phyloP scores from a whole-genome alignment of 257 asterid genomes.

The Penstemon newberryi region DNA sequence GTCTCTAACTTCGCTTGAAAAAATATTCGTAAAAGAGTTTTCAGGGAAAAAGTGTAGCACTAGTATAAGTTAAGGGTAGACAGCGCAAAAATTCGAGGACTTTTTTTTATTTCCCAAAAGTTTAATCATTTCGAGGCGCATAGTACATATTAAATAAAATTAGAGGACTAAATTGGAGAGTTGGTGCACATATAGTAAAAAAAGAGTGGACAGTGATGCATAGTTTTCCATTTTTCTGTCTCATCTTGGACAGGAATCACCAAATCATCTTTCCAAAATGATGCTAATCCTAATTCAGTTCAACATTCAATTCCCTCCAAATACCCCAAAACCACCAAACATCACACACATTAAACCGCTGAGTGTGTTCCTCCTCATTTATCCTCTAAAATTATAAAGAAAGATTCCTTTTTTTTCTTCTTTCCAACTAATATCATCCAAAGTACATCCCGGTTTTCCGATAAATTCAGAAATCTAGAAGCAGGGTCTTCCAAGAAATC shows the following conservation, averaged over 20 bases:
- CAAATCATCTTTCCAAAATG: constrained; percentile 6
- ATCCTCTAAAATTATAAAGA: background rate
- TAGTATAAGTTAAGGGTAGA: no score
- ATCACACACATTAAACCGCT: background rate
- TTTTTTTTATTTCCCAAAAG: no score
- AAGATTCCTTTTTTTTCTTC: background rate
- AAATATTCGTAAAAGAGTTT: no score
- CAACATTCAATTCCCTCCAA: constrained; percentile 15
- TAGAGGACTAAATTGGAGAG: no score
- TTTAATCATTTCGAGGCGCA: no score
- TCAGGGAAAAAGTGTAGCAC: no score
- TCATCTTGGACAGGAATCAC: constrained; percentile 20
- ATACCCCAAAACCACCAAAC: constrained; percentile 18
- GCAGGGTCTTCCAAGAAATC: constrained; percentile 18
- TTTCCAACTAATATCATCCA: background rate
- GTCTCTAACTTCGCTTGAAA: no score
- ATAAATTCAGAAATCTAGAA: constrained; percentile 14
- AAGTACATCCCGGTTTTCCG: background rate
- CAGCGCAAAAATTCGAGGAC: no score
- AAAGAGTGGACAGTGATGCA: no score
- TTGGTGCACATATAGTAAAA: no score
- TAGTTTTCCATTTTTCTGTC: constrained; percentile 12
- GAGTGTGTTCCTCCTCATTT: background rate
- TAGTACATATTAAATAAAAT: no score
- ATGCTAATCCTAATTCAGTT: constrained; percentile 11